Conservation (phyloP, 2,329 filamentous ascomycete species). For the Chaetomiaceae sp. region DNA sequence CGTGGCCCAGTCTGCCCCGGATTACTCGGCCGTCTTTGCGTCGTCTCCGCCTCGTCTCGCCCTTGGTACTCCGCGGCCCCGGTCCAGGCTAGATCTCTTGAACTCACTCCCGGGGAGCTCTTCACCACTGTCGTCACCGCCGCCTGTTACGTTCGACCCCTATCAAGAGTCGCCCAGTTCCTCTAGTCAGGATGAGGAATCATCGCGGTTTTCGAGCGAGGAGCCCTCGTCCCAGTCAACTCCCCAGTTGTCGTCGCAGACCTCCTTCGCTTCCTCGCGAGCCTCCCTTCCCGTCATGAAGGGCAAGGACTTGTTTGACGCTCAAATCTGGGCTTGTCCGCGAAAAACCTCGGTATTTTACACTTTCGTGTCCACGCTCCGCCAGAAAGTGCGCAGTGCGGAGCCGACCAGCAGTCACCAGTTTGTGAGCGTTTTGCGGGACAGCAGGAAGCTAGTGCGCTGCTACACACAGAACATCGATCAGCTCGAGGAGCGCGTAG, state of each 20-base stretch:
- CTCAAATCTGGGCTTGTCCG: conserved; percentile 63
- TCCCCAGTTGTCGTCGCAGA: conserved; percentile 28
- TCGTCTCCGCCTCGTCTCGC: conserved; percentile 22
- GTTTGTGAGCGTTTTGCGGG: conserved; percentile 61
- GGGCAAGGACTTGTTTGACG: conserved; percentile 65
- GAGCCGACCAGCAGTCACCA: conserved; percentile 59
- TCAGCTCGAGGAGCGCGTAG: conserved; percentile 64
- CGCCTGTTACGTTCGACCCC: conserved; percentile 46
- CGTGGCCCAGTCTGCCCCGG: neutral
- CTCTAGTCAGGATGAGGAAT: conserved; percentile 30
- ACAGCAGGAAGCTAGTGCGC: conserved; percentile 60
- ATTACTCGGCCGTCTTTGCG: neutral
- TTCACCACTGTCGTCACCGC: conserved; percentile 53
- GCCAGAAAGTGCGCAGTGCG: conserved; percentile 58
- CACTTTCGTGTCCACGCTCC: conserved; percentile 61
- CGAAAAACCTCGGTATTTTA: conserved; percentile 65
- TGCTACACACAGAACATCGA: conserved; percentile 76
- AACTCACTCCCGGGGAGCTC: conserved; percentile 33
- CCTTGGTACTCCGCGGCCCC: conserved; percentile 20
- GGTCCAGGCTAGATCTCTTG: conserved; percentile 16
- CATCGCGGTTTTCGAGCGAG: conserved; percentile 40
- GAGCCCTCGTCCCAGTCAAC: conserved; percentile 38
- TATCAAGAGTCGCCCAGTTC: conserved; percentile 31
- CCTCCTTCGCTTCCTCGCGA: conserved; percentile 25
- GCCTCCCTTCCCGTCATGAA: conserved; percentile 55